Evolutionary conservation across 768 basidiomycete genomes (phyloP).

Genomic region (Chalciporus pseudorubinellus): DNA sequence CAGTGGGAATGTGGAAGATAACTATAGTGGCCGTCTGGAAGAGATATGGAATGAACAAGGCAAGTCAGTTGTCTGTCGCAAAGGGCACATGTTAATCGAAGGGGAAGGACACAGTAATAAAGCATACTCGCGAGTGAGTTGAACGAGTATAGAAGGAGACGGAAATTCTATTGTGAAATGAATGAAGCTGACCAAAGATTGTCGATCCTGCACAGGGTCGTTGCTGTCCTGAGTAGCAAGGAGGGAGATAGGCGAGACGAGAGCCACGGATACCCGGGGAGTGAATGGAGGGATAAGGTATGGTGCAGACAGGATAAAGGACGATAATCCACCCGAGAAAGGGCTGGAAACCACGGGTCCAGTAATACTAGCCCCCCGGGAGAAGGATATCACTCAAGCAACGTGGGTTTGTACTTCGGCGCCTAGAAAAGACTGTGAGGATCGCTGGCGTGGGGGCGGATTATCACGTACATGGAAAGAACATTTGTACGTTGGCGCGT

Average conservation of each 20-base stretch:
- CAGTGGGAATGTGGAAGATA: slow-evolving; percentile 22
- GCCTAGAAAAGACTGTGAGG: neutral
- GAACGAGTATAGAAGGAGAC: slow-evolving; percentile 8
- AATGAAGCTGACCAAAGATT: slow-evolving; percentile 27
- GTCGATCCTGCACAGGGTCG: slow-evolving; percentile 19
- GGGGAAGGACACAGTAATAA: slow-evolving; percentile 8
- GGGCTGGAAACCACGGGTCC: slow-evolving; percentile 10
- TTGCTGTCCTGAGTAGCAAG: neutral
- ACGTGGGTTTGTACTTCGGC: slow-evolving; percentile 14
- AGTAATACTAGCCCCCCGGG: slow-evolving; percentile 13
- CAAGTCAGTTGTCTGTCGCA: slow-evolving; percentile 15
- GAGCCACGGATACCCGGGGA: neutral
- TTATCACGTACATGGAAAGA: too few relatives aligned
- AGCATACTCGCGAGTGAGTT: neutral
- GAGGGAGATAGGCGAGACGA: neutral
- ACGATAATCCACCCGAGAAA: slow-evolving; percentile 1
- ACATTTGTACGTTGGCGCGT: too few relatives aligned
- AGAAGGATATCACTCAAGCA: slow-evolving; percentile 15
- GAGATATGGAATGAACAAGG: slow-evolving; percentile 13
- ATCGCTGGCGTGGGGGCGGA: slow-evolving; percentile 11
- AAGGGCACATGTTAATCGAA: slow-evolving; percentile 10
- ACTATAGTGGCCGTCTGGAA: slow-evolving; percentile 5
- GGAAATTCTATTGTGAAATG: slow-evolving; percentile 21
- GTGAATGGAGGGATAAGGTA: neutral
- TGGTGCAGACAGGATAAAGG: neutral